phyloP scores from a whole-genome alignment of 495 filamentous ascomycete genomes.

The Talaromyces thailandensis region DNA sequence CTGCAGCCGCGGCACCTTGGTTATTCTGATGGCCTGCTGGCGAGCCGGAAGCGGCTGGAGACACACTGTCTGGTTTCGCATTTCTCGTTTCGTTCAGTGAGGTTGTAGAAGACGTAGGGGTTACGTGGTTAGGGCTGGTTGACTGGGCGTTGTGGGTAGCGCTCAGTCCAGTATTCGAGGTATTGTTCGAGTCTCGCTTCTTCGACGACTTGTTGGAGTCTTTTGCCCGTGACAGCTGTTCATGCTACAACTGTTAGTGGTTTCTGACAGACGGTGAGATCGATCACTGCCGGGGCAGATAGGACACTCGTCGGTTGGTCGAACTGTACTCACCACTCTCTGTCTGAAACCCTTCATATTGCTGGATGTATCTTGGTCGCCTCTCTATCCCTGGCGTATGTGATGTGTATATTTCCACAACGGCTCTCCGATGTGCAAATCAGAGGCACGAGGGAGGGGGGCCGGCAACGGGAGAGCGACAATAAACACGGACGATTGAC shows the following conservation, averaged over 20 bases:
- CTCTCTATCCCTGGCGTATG: not conserved
- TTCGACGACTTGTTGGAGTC: slow-evolving; percentile 85
- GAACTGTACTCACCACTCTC: slow-evolving; percentile 73
- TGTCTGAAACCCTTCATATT: slow-evolving; percentile 98
- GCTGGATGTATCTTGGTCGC: not conserved
- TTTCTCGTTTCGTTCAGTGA: slow-evolving; percentile 78
- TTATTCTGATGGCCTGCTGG: slow-evolving; percentile 18
- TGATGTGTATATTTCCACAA: not conserved
- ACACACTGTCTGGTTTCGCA: slow-evolving; percentile 65
- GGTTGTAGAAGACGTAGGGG: slow-evolving; percentile 79
- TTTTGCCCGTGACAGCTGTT: slow-evolving; percentile 92
- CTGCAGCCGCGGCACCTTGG: slow-evolving; percentile 31
- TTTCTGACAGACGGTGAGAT: not conserved
- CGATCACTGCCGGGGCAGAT: slow-evolving; percentile 7
- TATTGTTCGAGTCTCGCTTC: slow-evolving; percentile 78
- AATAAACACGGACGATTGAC: slow-evolving; percentile 7
- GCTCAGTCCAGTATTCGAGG: slow-evolving; percentile 24
- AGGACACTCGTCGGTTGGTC: not conserved
- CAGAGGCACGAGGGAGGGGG: slow-evolving; percentile 3
- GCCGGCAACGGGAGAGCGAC: not conserved
- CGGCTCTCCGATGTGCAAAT: slow-evolving; percentile 1
- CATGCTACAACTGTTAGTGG: slow-evolving; percentile 45
- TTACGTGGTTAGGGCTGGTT: slow-evolving; percentile 53
- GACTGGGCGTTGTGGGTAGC: slow-evolving; percentile 43
- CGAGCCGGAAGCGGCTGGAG: slow-evolving; percentile 26